These are phyloP conservation scores for Diutina scorzettiae DNA, from an alignment of 1,139 yeast species.

Conservation along the genomic window DNA sequence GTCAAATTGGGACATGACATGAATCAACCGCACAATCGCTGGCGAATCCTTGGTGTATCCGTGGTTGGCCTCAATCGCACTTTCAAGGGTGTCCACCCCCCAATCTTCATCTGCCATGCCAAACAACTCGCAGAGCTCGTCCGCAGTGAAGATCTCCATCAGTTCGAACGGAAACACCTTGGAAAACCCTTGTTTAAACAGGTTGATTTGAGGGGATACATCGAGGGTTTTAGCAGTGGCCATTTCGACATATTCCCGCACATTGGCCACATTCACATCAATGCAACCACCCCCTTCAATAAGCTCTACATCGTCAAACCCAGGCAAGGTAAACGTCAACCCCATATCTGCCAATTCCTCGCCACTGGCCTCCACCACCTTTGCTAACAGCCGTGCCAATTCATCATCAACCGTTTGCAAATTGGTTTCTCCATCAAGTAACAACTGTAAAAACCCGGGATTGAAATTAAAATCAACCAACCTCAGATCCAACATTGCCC, in stretches of 20 bases:
- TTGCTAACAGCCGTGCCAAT: neutral
- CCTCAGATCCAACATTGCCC: slow-evolving; percentile 78
- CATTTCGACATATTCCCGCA: slow-evolving; percentile 42
- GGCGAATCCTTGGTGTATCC: slow-evolving; percentile 71
- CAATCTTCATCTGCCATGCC: slow-evolving; percentile 83
- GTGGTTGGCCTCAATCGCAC: slow-evolving; percentile 74
- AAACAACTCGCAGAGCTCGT: slow-evolving; percentile 13
- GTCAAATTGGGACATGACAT: slow-evolving; percentile 44
- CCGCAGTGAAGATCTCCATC: slow-evolving; percentile 30
- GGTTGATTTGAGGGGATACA: slow-evolving; percentile 47
- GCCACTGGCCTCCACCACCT: neutral
- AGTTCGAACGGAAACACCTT: slow-evolving; percentile 81
- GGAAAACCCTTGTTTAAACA: slow-evolving; percentile 75
- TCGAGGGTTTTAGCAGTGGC: slow-evolving; percentile 60
- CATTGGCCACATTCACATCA: slow-evolving; percentile 39
- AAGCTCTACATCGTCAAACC: slow-evolving; percentile 52
- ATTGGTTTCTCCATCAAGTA: slow-evolving; percentile 7
- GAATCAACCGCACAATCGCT: slow-evolving; percentile 47
- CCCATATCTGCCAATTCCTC: slow-evolving; percentile 21
- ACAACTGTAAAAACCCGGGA: slow-evolving; percentile 50
- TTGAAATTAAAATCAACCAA: slow-evolving; percentile 76
- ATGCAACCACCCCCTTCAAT: slow-evolving; percentile 41
- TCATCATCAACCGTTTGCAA: neutral
- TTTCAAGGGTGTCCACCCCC: slow-evolving; percentile 51
- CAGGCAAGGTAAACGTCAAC: slow-evolving; percentile 67